A percentile compares a stretch with the other conserved stretches of the same genome.
phyloP scores from a whole-genome alignment of 148 eudicot genomes.

The Dysphania ambrosioides region DNA sequence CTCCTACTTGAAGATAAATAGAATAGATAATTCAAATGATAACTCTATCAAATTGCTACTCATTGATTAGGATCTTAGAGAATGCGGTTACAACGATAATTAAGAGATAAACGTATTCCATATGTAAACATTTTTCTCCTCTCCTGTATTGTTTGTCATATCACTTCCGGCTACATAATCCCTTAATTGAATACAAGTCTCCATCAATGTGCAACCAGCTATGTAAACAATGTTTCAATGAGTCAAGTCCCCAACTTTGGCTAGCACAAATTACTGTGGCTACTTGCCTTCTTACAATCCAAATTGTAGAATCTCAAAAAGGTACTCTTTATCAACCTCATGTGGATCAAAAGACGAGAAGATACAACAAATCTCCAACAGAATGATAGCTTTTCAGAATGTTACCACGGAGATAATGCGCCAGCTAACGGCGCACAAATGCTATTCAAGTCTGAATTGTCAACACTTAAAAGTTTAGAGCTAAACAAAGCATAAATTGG shows the following conservation, averaged over 20 bases:
- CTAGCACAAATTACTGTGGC: not conserved
- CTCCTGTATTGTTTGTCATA: not conserved
- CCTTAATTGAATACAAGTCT: not conserved
- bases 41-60: no score
- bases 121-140: not conserved
- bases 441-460: conserved; percentile 8
- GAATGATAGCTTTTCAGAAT: not conserved
- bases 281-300: not conserved
- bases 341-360: not conserved
- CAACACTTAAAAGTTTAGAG: conserved; percentile 3
- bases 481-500: conserved; percentile 7
- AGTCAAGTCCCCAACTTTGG: not conserved
- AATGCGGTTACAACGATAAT: not conserved
- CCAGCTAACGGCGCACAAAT: conserved; percentile 12
- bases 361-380: not conserved
- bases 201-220: not conserved
- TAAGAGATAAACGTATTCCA: not conserved
- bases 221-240: not conserved
- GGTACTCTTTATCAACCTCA: not conserved
- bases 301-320: not conserved
- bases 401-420: not conserved
- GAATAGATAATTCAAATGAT: no score
- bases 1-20: no score
- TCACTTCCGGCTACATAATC: not conserved
- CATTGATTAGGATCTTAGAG: not conserved